Base-by-base conservation (phyloP, 2,329 filamentous ascomycete species). In the Chaetomiaceae sp. region DNA sequence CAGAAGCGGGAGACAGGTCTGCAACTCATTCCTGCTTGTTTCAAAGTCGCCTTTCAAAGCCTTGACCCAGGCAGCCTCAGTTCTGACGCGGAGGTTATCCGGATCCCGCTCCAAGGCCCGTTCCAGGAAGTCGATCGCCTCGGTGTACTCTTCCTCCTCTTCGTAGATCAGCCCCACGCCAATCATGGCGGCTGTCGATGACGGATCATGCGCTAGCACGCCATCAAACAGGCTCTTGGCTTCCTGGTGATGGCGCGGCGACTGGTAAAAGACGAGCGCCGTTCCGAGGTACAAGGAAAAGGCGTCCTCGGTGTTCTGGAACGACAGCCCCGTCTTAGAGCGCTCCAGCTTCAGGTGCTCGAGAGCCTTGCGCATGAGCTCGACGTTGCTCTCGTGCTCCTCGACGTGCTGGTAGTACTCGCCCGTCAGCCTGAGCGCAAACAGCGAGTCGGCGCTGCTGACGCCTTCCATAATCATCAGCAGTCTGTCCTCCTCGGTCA, bases 61-160 rank as follows among this genome's bases (percentile, higher is more conserved):
- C 65, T 88, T 89, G 58, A 94, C 91, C 94, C 94, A 99, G 1
- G 91, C 92, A 17, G 90, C 83, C 70, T 99, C 95, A 15, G 88
- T 87, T 51, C 83, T 85, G 39, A 99, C 86, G 27, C 85, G 86
- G 19, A 91, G 75, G 61, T 96, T 96, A 11, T 75, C 74, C 2
- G 78, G 74, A 64, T 96, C 89, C 22, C 88, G 82, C 59, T 84
- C 68, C 23, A 95, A 69, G 1, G 94, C 94, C 58, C 89, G 82
- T 36, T 79, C 80, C 12, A 99, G 73, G 64, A 95, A 96, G 25
- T 87, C 81, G 36, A 91, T 83, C 0, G 95, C 94, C 63, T 89
- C 80, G 43, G 81, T 77, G 63, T 89, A 96, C 58, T 97, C 88
- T 64, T 96, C 87, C 60, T 96, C 91, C 63, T 97, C 94, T 69